Base-by-base conservation (phyloP, 192 early-diverging fungal species). In the Coemansia sp. region DNA sequence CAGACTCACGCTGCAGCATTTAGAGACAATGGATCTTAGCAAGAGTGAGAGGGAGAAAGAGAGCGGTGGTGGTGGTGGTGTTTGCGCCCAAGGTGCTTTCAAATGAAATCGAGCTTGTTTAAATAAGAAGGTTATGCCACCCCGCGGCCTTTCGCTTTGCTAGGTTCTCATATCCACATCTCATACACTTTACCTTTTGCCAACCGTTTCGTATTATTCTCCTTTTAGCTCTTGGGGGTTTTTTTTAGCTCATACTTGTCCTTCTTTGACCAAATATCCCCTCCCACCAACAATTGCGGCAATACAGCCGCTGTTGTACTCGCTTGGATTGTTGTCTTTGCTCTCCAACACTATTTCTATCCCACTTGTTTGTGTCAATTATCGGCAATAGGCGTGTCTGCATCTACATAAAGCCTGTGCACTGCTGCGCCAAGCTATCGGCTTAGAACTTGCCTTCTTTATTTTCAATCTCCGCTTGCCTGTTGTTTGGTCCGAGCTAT, bases 21-120 rank as follows among this genome's bases (percentile, higher is more conserved):
- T 72, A 67, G 67, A 71, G 74, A 73, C 66, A 73, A 76, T 76
- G 79, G 76, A 71, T 76, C 79, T 73, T n/a, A 51, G 55, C 66
- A 27, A 70, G 77, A 41, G 75, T 40, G 60, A 31, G 61, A 12
- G 43, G 46, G 42, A 31, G 61, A 42, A 29, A 65, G 42, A 29
- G 63, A 27, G 43, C 42, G 61, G n/a, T 12, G n/a, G n/a, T n/a
- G 55, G 18, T 34, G 55, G 29, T 33, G 55, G 29, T 59, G 55
- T 16, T 59, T 59, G 63, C 62, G 65, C 77, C 63, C 63, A 62
- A 66, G 67, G 68, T 24, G 68, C 78, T 62, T 69, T 68, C 72
- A 78, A 78, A 78, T 78, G 72, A 78, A 78, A 70, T 71, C 27
- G 55, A 46, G 72, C 42, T 7, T 60, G 49, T 55, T 41, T 59